A percentile compares a stretch with the other conserved stretches of the same genome.
Conservation (phyloP, 805 yeast genomes). For the Candida nonsorbophila region DNA sequence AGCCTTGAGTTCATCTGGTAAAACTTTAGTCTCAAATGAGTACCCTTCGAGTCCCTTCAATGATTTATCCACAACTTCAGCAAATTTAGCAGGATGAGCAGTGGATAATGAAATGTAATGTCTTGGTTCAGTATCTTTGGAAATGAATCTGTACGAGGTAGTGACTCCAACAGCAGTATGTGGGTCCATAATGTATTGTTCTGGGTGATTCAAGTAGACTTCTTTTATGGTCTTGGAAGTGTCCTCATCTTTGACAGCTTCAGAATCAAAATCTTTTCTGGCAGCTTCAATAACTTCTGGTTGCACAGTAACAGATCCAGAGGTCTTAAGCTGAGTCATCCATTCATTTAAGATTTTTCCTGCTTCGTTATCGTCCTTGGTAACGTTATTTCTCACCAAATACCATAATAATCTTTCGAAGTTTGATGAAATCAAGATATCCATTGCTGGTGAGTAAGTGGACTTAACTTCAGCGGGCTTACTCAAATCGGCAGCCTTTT, state of each 20-base stretch:
- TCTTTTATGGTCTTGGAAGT: constrained; percentile 76
- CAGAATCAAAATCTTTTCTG: constrained; percentile 64
- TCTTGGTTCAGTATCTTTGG: constrained; percentile 28
- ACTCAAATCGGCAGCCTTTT: constrained; percentile 52
- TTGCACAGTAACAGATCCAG: constrained; percentile 74
- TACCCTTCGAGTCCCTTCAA: constrained; percentile 62
- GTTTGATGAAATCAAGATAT: constrained; percentile 89
- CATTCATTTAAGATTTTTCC: constrained; percentile 67
- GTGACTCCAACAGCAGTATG: constrained; percentile 94
- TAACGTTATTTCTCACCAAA: constrained; percentile 68
- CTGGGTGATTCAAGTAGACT: constrained; percentile 54
- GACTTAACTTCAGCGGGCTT: constrained; percentile 60
- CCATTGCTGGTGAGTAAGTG: constrained; percentile 98
- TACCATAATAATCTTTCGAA: constrained; percentile 97
- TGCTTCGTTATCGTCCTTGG: constrained; percentile 55
- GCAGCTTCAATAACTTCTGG: constrained; percentile 62
- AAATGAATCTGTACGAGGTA: constrained; percentile 62
- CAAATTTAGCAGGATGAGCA: constrained; percentile 98
- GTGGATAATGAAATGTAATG: constrained; percentile 80
- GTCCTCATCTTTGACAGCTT: constrained; percentile 70
- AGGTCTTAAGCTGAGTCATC: constrained; percentile 72
- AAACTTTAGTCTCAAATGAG: constrained; percentile 80
- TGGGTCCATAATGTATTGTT: constrained; percentile 85
- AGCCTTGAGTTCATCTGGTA: constrained; percentile 80
- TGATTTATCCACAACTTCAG: constrained; percentile 89